phyloP scores from a whole-genome alignment of 495 filamentous ascomycete species.

The Penicillium soppii region DNA sequence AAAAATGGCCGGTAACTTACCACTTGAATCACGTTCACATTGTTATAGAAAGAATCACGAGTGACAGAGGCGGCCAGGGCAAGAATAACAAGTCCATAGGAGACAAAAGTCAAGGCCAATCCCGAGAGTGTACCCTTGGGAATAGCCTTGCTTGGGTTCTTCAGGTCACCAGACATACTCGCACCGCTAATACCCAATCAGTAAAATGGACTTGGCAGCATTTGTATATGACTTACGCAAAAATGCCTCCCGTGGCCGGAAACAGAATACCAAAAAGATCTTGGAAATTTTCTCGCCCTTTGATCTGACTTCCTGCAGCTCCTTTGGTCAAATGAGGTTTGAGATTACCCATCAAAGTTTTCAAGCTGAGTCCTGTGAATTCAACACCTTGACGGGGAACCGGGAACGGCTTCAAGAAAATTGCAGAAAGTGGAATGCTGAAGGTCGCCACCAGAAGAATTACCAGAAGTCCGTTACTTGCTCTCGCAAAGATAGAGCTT shows the following conservation, averaged over 20 bases:
- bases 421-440: slow-evolving; percentile 76
- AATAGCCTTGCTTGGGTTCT: slow-evolving; percentile 80
- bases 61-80: slow-evolving; percentile 78
- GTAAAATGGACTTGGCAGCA: slow-evolving; percentile 4
- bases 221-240: slow-evolving; percentile 48
- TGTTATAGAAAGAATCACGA: slow-evolving; percentile 68
- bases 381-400: slow-evolving; percentile 59
- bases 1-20: slow-evolving; percentile 32
- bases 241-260: slow-evolving; percentile 76
- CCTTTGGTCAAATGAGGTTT: slow-evolving; percentile 65
- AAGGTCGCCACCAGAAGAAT: slow-evolving; percentile 73
- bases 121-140: slow-evolving; percentile 79
- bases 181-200: slow-evolving; percentile 56
- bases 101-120: slow-evolving; percentile 70
- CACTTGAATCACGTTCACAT: slow-evolving; percentile 76
- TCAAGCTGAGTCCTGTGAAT: slow-evolving; percentile 71
- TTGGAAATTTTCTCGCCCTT: slow-evolving; percentile 71
- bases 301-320: slow-evolving; percentile 64
- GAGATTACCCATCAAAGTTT: slow-evolving; percentile 71
- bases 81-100: slow-evolving; percentile 75
- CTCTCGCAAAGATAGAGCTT: slow-evolving; percentile 75
- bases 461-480: slow-evolving; percentile 75
- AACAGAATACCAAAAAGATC: slow-evolving; percentile 86
- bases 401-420: slow-evolving; percentile 65
- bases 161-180: slow-evolving; percentile 86